Base-by-base conservation (phyloP, 2,329 filamentous ascomycete species). In the Talaromyces pinophilus region DNA sequence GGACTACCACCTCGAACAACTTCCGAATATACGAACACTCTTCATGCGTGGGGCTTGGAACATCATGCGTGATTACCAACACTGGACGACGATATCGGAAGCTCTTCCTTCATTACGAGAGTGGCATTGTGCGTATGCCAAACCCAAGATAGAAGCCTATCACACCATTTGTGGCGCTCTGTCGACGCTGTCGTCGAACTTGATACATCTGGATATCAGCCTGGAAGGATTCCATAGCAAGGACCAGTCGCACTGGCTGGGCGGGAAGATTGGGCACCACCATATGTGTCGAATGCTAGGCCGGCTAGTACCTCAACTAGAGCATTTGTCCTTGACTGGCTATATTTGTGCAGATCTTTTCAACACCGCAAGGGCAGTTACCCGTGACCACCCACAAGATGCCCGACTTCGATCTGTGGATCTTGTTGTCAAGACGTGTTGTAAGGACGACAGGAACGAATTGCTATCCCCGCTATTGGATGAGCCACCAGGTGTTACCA, bases 21-120 rank as follows among this genome's bases (percentile, higher is more conserved):
- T 90, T 2, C 75, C 81, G 2, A 85, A 85, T 2, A 84, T 92
- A 38, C 84, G 84, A 63, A 91, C 89, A 0, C 82, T 92, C 22
- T 86, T 92, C 52, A 89, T 90, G 76, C 88, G 90, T 71, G 90
- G 90, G 6, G 89, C 92, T 70, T 93, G 90, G 90, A 92, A 92
- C 72, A 82, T 92, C 33, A 89, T 92, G 76, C 83, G 90, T 57
- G 81, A 84, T 17, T 80, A 85, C 52, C 79, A 81, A 19, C 89
- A 92, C 75, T 92, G 90, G 77, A 78, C 82, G 65, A 83, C 82
- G 62, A 83, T 93, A 60, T 82, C 87, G 22, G 76, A 79, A 13
- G 89, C 89, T 5, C 75, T 92, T 52, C 90, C 90, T 1, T 88
- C 86, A 68, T 78, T 92, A 17, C 79, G 76, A n/a, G 83, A 85